Conservation (phyloP, 2,329 filamentous ascomycete genomes). For the Botrytis sinoallii region DNA sequence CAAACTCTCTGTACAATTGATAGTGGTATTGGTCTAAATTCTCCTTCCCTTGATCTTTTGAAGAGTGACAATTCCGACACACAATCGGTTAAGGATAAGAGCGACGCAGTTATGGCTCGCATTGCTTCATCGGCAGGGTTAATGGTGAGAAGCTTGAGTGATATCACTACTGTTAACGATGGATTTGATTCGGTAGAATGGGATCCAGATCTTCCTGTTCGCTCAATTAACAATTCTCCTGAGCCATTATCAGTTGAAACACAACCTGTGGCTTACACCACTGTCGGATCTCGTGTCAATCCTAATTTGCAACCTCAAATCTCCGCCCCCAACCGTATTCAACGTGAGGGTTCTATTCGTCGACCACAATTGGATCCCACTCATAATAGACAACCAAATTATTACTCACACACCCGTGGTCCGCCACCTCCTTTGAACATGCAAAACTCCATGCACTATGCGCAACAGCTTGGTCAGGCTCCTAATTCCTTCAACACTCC, state of each 20-base stretch:
- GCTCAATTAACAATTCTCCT: constrained; percentile 32
- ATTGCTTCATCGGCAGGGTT: neutral
- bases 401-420: constrained; percentile 25
- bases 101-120: constrained; percentile 19
- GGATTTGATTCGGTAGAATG: constrained; percentile 36
- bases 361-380: constrained; percentile 33
- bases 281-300: constrained; percentile 38
- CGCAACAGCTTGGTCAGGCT: constrained; percentile 32
- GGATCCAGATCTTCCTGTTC: constrained; percentile 33
- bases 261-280: constrained; percentile 38
- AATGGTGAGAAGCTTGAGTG: neutral
- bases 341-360: constrained; percentile 37
- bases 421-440: constrained; percentile 32
- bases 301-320: constrained; percentile 35
- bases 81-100: constrained; percentile 17
- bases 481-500: constrained; percentile 15
- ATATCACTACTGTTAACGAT: constrained; percentile 23
- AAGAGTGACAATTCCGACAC: constrained; percentile 18
- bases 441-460: constrained; percentile 35
- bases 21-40: constrained; percentile 8
- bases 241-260: constrained; percentile 33
- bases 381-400: constrained; percentile 27
- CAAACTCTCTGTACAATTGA: neutral
- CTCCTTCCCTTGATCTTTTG: neutral
- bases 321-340: constrained; percentile 37